Conservation (phyloP, 2,329 filamentous ascomycete genomes). For the Fusarium musae region DNA sequence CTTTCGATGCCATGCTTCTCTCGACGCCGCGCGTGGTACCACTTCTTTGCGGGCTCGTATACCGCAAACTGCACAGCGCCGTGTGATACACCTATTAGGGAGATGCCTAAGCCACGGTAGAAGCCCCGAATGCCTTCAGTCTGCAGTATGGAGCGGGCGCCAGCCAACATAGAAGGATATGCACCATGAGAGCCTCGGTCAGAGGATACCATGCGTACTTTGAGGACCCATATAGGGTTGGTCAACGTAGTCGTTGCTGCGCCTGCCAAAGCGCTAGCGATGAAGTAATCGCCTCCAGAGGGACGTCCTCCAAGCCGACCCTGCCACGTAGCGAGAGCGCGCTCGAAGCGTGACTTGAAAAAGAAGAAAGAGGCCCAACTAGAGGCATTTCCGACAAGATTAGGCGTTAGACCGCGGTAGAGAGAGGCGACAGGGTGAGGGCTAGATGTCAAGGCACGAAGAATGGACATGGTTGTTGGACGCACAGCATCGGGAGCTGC, state of each 20-base stretch:
- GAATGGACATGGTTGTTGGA: conserved; percentile 62
- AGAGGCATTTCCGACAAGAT: conserved; percentile 88
- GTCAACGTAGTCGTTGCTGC: conserved; percentile 83
- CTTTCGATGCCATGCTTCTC: conserved; percentile 30
- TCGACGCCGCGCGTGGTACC: conserved; percentile 62
- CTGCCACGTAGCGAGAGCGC: conserved; percentile 50
- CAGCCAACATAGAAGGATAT: conserved; percentile 81
- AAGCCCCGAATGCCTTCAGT: conserved; percentile 83
- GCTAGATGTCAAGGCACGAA: conserved; percentile 60
- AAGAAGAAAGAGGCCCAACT: conserved; percentile 96
- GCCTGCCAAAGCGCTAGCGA: conserved; percentile 77
- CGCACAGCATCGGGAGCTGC: conserved; percentile 51
- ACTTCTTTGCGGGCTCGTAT: conserved; percentile 77
- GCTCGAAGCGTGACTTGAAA: conserved; percentile 69
- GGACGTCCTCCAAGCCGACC: conserved; percentile 27
- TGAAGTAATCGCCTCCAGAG: conserved; percentile 78
- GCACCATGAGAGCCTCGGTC: conserved; percentile 79
- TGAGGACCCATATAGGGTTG: conserved; percentile 98
- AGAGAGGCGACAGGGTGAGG: conserved; percentile 74
- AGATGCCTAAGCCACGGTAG: conserved; percentile 86
- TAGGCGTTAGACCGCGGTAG: conserved; percentile 90
- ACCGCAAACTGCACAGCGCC: conserved; percentile 96
- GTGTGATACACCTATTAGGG: conserved; percentile 87
- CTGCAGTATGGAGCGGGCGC: conserved; percentile 72
- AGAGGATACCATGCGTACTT: conserved; percentile 94